phyloP scores from a whole-genome alignment of 2,329 filamentous ascomycete species.

The Juglanconis sp. region DNA sequence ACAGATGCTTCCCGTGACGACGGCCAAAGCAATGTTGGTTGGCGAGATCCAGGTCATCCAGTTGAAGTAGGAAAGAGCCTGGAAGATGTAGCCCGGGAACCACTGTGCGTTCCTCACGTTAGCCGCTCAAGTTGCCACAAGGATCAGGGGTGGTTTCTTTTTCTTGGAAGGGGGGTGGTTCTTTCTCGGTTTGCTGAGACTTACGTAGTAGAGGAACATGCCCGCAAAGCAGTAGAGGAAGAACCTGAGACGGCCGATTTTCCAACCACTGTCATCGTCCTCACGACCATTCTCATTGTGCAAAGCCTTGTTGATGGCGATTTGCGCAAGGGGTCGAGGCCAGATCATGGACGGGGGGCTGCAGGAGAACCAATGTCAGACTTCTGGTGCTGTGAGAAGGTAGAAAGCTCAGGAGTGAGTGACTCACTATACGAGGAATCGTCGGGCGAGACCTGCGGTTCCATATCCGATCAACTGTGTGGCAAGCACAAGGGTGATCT shows the following conservation, averaged over 20 bases:
- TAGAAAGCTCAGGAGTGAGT: not conserved
- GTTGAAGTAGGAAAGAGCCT: conserved; percentile 43
- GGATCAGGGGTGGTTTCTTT: too few species aligned
- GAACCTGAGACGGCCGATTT: conserved; percentile 42
- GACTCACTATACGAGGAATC: conserved; percentile 45
- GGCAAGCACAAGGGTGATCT: conserved; percentile 46
- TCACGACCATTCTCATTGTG: conserved; percentile 39
- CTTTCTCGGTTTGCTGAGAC: not conserved
- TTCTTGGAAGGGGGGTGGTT: too few species aligned
- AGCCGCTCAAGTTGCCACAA: too few species aligned
- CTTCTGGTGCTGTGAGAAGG: not conserved
- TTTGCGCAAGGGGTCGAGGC: conserved; percentile 45
- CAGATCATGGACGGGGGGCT: conserved; percentile 47
- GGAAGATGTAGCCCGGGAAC: conserved; percentile 49
- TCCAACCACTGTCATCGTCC: conserved; percentile 37
- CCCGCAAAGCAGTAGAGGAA: conserved; percentile 39
- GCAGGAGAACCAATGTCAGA: not conserved
- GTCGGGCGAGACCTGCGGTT: conserved; percentile 46
- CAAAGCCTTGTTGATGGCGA: conserved; percentile 45
- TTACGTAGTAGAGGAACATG: conserved; percentile 47
- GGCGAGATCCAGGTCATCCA: conserved; percentile 55
- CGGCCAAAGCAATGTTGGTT: conserved; percentile 29
- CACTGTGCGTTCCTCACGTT: conserved; percentile 24
- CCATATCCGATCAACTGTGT: conserved; percentile 57
- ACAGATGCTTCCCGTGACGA: conserved; percentile 31